These are phyloP conservation scores for Scleromitrula shiraiana DNA, from an alignment of 2,329 filamentous ascomycete species.

Conservation along the genomic window DNA sequence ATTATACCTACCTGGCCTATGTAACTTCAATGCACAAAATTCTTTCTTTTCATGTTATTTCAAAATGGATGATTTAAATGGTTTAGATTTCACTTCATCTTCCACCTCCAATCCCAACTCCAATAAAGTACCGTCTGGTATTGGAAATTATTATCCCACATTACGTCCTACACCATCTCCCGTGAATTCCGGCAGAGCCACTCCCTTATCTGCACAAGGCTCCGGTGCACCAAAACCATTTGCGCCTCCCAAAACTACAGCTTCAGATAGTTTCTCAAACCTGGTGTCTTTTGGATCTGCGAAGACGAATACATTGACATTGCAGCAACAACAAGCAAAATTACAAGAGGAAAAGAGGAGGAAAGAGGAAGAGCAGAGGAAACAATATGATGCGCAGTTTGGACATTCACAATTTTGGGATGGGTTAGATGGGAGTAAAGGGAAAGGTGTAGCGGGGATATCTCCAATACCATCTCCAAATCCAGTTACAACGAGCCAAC, in stretches of 20 bases:
- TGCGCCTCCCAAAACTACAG: constrained; percentile 36
- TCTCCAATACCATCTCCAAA: constrained; percentile 42
- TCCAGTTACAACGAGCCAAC: constrained; percentile 35
- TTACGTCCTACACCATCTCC: constrained; percentile 43
- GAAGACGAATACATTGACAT: constrained; percentile 59
- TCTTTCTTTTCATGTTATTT: neutral
- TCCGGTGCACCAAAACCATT: constrained; percentile 35
- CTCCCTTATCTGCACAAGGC: constrained; percentile 36
- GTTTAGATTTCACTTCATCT: constrained; percentile 48
- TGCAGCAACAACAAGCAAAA: constrained; percentile 70
- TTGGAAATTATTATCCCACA: constrained; percentile 38
- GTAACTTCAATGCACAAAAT: constrained; percentile 12
- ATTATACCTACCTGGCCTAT: neutral
- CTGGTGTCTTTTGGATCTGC: constrained; percentile 56
- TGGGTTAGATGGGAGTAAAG: constrained; percentile 52
- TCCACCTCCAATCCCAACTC: constrained; percentile 30
- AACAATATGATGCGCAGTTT: constrained; percentile 68
- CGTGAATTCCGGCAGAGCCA: constrained; percentile 47
- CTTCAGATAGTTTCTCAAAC: constrained; percentile 68
- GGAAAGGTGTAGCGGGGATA: constrained; percentile 32
- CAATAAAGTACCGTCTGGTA: constrained; percentile 35
- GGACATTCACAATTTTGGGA: constrained; percentile 73
- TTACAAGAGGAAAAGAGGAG: constrained; percentile 56
- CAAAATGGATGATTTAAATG: constrained; percentile 54
- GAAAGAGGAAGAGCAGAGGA: constrained; percentile 67